Conservation (phyloP, 2,329 filamentous ascomycete species). For the Cordyceps tenuipes region DNA sequence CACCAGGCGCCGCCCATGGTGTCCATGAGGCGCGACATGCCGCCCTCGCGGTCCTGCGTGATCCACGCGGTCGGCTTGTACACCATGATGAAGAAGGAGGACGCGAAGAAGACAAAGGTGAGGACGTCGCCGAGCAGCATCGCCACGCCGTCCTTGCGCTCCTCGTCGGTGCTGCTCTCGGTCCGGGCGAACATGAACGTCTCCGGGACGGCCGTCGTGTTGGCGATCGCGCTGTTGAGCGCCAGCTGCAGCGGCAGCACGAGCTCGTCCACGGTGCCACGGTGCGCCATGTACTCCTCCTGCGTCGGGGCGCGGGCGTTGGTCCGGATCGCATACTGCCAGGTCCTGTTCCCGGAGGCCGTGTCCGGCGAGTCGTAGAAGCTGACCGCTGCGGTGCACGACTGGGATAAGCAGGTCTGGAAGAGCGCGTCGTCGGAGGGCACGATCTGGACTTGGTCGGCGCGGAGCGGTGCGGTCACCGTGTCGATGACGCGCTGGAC, state of each 20-base stretch:
- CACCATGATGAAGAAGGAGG: conserved; percentile 10
- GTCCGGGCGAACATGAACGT: conserved; percentile 16
- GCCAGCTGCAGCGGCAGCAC: conserved; percentile 26
- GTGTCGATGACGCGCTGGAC: conserved; percentile 19
- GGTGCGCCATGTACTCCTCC: conserved; percentile 31
- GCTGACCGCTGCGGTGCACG: conserved; percentile 22
- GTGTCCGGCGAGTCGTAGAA: conserved; percentile 24
- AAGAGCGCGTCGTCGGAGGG: conserved; percentile 15
- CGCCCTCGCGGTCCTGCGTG: conserved; percentile 23
- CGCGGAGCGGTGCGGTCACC: conserved; percentile 17
- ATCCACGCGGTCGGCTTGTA: conserved; percentile 15
- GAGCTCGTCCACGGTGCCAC: conserved; percentile 13
- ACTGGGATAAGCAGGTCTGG: conserved; percentile 14
- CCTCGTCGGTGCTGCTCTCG: not conserved
- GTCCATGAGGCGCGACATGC: conserved; percentile 26
- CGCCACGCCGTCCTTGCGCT: not conserved
- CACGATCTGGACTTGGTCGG: conserved; percentile 14
- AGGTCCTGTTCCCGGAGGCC: conserved; percentile 15
- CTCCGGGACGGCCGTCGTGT: conserved; percentile 12
- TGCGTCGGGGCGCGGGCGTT: conserved; percentile 28
- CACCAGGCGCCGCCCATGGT: conserved; percentile 35
- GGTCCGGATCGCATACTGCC: conserved; percentile 22
- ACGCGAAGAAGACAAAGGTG: conserved; percentile 8
- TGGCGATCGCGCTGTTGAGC: conserved; percentile 24
- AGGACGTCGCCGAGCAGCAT: conserved; percentile 16